Base-by-base conservation (phyloP, 305 asterid species). In the Rubia tinctorum region DNA sequence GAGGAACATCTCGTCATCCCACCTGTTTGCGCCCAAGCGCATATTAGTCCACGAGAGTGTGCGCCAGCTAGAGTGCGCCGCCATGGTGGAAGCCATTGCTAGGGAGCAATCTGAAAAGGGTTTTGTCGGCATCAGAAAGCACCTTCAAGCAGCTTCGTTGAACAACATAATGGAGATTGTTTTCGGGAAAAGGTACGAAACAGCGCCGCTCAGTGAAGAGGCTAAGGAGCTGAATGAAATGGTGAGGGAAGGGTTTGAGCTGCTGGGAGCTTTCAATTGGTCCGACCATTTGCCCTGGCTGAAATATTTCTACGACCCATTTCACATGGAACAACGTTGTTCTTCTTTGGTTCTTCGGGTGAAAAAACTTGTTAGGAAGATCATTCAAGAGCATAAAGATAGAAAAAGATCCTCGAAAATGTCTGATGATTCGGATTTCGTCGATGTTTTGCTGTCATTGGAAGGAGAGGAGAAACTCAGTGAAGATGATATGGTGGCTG, bases 251-350 rank as follows among this genome's bases (percentile, higher is more conserved):
- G 95, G 88, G 22, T 89, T 89, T 73, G 91, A 87, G 76, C 83
- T 89, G 4, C 76, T 89, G 77, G 92, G 95, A 71, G 86, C 87
- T 67, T 85, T 89, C 71, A 87, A 89, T 69, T 89, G 90, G 95
- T 85, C 85, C n/a, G 95, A 89, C 76, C 89, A 89, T 80, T 77
- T 89, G 34, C 87, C 88, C 22, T 89, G 90, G 95, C 42, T 89
- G 59, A 80, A 77, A 45, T 70, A 77, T 43, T 83, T 84, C 34
- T 81, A 80, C 43, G 92, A 89, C 49, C 92, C 92, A 22, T 81
- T 47, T 74, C 72, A 67, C 34, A 80, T 87, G 37, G 72, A 75
- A 20, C 80, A 84, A 68, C 86, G 92, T 30, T 87, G 92, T 37
- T 68, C 67, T 8, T 73, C 45, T 2, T 76, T 87, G 11, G 89